phyloP scores from a whole-genome alignment of 371 early-diverging fungal genomes.

The Massospora cicadina region DNA sequence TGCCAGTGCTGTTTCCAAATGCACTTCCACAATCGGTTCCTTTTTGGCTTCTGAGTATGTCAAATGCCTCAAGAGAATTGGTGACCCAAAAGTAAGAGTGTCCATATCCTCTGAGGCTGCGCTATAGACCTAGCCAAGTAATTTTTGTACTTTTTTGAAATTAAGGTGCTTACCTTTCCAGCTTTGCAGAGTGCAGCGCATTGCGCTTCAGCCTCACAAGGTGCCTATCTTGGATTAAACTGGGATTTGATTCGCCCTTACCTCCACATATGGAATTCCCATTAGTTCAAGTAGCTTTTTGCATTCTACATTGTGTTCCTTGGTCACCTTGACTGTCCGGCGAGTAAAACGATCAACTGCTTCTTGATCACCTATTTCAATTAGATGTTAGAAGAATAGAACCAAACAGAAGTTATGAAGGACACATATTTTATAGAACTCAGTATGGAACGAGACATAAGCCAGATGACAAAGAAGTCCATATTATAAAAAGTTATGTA shows the following conservation, averaged over 20 bases:
- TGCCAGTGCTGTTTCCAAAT: slow-evolving; percentile 61
- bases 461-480: too few relatives aligned
- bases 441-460: too few relatives aligned
- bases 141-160: not conserved
- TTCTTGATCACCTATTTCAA: slow-evolving; percentile 43
- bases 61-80: slow-evolving; percentile 86
- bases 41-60: slow-evolving; percentile 89
- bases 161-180: slow-evolving; percentile 30
- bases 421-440: too few relatives aligned
- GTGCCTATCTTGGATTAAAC: slow-evolving; percentile 37
- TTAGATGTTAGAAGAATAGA: too few relatives aligned
- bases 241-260: slow-evolving; percentile 9
- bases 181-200: slow-evolving; percentile 86
- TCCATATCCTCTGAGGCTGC: slow-evolving; percentile 99
- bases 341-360: slow-evolving; percentile 78
- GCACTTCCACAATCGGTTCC: slow-evolving; percentile 84
- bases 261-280: slow-evolving; percentile 91
- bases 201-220: slow-evolving; percentile 99
- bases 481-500: too few relatives aligned
- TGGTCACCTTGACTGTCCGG: slow-evolving; percentile 87
- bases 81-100: slow-evolving; percentile 90
- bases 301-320: slow-evolving; percentile 92
- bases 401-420: too few relatives aligned
- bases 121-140: slow-evolving; percentile 53
- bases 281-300: slow-evolving; percentile 80